Conservation (phyloP, 352 stramenopile genomes). For the Plasmopara muralis region DNA sequence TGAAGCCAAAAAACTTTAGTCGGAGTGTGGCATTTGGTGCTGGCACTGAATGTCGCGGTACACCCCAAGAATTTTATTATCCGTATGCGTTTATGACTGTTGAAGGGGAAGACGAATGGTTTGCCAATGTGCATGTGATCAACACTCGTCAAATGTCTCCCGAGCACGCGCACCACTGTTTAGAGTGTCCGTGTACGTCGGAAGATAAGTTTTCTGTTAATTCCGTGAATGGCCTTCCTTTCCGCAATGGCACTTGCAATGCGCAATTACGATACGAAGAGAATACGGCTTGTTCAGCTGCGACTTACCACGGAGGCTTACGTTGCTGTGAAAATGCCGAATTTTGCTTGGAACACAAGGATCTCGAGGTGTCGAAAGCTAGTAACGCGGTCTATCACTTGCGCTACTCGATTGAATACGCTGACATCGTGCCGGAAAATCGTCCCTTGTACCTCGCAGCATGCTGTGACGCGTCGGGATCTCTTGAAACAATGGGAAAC, state of each 20-base stretch:
- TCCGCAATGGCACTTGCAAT: slow-evolving; percentile 45
- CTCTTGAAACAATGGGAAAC: slow-evolving; percentile 54
- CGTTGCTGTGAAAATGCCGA: slow-evolving; percentile 67
- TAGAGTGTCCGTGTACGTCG: slow-evolving; percentile 74
- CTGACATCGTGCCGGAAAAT: slow-evolving; percentile 44
- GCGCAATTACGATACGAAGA: slow-evolving; percentile 55
- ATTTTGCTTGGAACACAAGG: slow-evolving; percentile 57
- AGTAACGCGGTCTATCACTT: slow-evolving; percentile 48
- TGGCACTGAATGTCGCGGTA: slow-evolving; percentile 70
- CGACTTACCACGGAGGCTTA: slow-evolving; percentile 64
- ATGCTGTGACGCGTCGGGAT: slow-evolving; percentile 66
- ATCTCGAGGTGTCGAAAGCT: slow-evolving; percentile 25
- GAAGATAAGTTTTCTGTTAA: slow-evolving; percentile 47
- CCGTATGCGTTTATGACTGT: slow-evolving; percentile 79
- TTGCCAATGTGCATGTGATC: slow-evolving; percentile 79
- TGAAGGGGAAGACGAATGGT: slow-evolving; percentile 70
- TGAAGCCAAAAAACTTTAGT: slow-evolving; percentile 69
- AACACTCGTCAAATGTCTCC: slow-evolving; percentile 60
- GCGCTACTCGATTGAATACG: slow-evolving; percentile 75
- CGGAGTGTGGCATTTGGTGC: slow-evolving; percentile 73
- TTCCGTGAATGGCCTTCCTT: slow-evolving; percentile 48
- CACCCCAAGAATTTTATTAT: slow-evolving; percentile 71
- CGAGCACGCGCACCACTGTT: slow-evolving; percentile 44
- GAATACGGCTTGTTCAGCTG: slow-evolving; percentile 56
- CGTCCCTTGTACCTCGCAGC: slow-evolving; percentile 58